Base-by-base conservation (phyloP, 495 filamentous ascomycete genomes). In the Neurospora hispaniola region DNA sequence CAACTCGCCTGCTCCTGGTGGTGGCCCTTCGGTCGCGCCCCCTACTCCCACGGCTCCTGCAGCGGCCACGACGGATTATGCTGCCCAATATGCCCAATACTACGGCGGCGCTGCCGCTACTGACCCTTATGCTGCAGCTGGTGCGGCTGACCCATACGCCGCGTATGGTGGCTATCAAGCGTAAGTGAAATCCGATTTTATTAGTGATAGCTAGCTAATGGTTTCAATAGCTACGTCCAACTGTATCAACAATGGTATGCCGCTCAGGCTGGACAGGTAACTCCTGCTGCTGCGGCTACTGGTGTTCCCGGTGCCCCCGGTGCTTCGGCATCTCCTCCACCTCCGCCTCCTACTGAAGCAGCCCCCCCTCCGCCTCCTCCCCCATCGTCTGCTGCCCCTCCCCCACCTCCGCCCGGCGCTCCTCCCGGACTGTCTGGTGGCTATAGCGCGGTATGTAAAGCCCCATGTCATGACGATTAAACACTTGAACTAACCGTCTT, bases 1-100 rank as follows among this genome's bases (percentile, higher is more conserved):
- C 82, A 72, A 80, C 77, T 76, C 81, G 71, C 80, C 83, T 46
- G 78, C 80, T 10, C 73, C 83, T 42, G 83, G 78, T 44, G 79
- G 76, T 41, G 79, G 78, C 27, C 71, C 79, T 38, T 77, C 80
- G n/a, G 74, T 80, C 23, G 78, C 80, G 14, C 79, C 82, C 20
- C 72, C 79, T 14, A 82, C 76, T 73, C 78, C 85, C 1, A 76
- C 79, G 11, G 81, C 80, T 6, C 82, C 87, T 48, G 79, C 82
- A 35, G 54, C 54, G 54, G 54, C 54, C 27, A 35, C 54, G 14
- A 66, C 54, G 71, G 86, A 84, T 75, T 96, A 96, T 79, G 88
- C 88, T 68, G 90, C 92, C 35, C 91, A 94, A 71, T 97, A 97
- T 80, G 92, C 93, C 23, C 92, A 94, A 81, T 94, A 95, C 75